These are phyloP conservation scores for Penicillium sp. DNA, from an alignment of 2,329 filamentous ascomycete genomes.

Conservation along the genomic window DNA sequence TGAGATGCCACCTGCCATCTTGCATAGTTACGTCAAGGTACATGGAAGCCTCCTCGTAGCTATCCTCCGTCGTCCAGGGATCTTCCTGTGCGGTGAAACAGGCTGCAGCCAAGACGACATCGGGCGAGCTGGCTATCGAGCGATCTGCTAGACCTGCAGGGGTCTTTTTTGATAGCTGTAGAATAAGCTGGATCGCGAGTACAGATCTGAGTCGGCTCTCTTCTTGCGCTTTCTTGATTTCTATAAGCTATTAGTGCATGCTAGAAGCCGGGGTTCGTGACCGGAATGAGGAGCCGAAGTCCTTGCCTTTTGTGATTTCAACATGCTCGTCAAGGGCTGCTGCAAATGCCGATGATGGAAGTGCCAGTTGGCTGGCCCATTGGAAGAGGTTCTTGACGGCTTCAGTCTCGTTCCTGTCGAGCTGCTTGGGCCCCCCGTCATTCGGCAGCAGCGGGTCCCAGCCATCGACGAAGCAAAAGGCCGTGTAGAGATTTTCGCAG, in stretches of 20 bases:
- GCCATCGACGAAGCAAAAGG: slow-evolving; percentile 32
- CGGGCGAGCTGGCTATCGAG: slow-evolving; percentile 27
- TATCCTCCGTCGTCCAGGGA: slow-evolving; percentile 44
- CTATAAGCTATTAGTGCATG: slow-evolving; percentile 10
- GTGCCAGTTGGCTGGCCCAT: slow-evolving; percentile 41
- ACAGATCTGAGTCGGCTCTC: slow-evolving; percentile 35
- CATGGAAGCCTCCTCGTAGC: slow-evolving; percentile 19
- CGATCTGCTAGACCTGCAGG: slow-evolving; percentile 25
- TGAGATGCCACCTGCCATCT: slow-evolving; percentile 18
- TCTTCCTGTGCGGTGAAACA: slow-evolving; percentile 42
- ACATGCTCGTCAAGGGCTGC: slow-evolving; percentile 35
- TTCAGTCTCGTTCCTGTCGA: slow-evolving; percentile 33
- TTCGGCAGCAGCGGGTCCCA: slow-evolving; percentile 26
- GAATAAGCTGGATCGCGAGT: slow-evolving; percentile 41
- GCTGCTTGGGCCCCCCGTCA: slow-evolving; percentile 18
- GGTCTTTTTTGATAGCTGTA: slow-evolving; percentile 19
- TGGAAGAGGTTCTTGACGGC: slow-evolving; percentile 38
- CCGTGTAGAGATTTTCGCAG: slow-evolving; percentile 42
- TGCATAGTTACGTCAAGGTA: slow-evolving; percentile 10
- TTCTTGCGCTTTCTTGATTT: slow-evolving; percentile 31
- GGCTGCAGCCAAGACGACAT: slow-evolving; percentile 42
- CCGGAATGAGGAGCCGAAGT: too few relatives aligned
- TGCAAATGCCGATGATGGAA: slow-evolving; percentile 44
- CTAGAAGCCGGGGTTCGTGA: neutral
- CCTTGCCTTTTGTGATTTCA: slow-evolving; percentile 26